Conservation (phyloP, 805 yeast genomes). For the Cyberlindnera galapagoensis region DNA sequence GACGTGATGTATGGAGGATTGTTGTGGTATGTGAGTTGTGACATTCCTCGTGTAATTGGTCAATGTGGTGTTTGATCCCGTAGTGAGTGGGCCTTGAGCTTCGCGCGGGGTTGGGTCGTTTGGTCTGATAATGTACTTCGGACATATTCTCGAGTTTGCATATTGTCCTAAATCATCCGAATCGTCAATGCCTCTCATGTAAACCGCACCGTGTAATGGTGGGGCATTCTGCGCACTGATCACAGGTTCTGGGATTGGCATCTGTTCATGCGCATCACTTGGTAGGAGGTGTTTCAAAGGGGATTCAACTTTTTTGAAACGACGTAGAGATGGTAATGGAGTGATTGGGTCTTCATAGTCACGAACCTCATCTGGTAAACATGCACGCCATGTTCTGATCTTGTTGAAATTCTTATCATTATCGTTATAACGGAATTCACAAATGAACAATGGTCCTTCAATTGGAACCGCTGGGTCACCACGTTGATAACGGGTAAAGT, state of each 20-base stretch:
- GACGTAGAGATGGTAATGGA: conserved; percentile 63
- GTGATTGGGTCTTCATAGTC: conserved; percentile 73
- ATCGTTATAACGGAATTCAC: conserved; percentile 93
- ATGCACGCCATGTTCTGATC: conserved; percentile 97
- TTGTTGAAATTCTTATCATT: conserved; percentile 85
- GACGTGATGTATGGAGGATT: conserved; percentile 20
- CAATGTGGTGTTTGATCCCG: conserved; percentile 14
- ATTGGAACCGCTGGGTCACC: conserved; percentile 83
- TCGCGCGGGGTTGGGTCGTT: conserved; percentile 30
- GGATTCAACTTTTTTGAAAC: conserved; percentile 70
- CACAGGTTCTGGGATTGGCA: conserved; percentile 77
- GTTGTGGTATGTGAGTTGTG: conserved; percentile 4
- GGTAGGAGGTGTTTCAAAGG: conserved; percentile 79
- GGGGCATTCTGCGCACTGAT: conserved; percentile 84
- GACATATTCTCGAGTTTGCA: conserved; percentile 41
- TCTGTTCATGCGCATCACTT: conserved; percentile 61
- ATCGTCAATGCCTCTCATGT: conserved; percentile 63
- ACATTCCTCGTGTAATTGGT: conserved; percentile 20
- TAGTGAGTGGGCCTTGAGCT: conserved; percentile 9
- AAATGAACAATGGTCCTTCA: conserved; percentile 83
- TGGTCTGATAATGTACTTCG: conserved; percentile 37
- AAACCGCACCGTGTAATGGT: conserved; percentile 91
- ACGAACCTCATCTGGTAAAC: conserved; percentile 94
- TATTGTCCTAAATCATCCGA: conserved; percentile 83
- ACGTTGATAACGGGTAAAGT: conserved; percentile 88